Percentiles rank a stretch among this genome's conserved stretches.
phyloP scores from a whole-genome alignment of 75 land plant species.

The Azolla pinnata region DNA sequence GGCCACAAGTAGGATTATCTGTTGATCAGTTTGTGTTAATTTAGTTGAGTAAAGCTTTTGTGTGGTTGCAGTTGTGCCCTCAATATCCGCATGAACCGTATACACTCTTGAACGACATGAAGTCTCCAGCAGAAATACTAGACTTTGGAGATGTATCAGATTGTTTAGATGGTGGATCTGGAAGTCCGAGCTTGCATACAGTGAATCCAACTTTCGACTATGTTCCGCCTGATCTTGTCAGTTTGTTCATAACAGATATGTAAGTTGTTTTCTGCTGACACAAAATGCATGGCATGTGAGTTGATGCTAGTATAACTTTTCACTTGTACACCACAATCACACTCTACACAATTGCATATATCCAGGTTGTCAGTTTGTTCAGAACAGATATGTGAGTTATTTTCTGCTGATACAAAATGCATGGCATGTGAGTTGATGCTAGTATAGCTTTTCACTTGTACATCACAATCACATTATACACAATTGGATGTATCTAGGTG shows the following conservation, averaged over 20 bases:
- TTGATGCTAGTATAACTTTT: no score
- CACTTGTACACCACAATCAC: neutral
- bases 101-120: constrained; percentile 72
- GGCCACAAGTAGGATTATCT: no score
- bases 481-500: no score
- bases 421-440: no score
- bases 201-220: constrained; percentile 96
- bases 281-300: no score
- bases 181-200: constrained; percentile 58
- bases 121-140: constrained; percentile 80
- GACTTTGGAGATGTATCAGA: constrained; percentile 93
- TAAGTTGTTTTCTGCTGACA: constrained; percentile 52
- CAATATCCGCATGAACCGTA: constrained; percentile 91
- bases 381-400: constrained; percentile 90
- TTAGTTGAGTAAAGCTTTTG: no score
- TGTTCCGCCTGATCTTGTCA: constrained; percentile 90
- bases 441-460: constrained; percentile 1
- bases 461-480: no score
- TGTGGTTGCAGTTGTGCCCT: constrained; percentile 88
- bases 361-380: constrained; percentile 89
- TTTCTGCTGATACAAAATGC: no score
- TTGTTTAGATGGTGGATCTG: constrained; percentile 52
- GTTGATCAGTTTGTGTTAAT: no score
- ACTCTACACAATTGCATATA: no score
- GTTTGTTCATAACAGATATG: constrained; percentile 94